A percentile compares a stretch with the other conserved stretches of the same genome.
Conservation (phyloP, 2,329 filamentous ascomycete species). For the Penicillium sp. region DNA sequence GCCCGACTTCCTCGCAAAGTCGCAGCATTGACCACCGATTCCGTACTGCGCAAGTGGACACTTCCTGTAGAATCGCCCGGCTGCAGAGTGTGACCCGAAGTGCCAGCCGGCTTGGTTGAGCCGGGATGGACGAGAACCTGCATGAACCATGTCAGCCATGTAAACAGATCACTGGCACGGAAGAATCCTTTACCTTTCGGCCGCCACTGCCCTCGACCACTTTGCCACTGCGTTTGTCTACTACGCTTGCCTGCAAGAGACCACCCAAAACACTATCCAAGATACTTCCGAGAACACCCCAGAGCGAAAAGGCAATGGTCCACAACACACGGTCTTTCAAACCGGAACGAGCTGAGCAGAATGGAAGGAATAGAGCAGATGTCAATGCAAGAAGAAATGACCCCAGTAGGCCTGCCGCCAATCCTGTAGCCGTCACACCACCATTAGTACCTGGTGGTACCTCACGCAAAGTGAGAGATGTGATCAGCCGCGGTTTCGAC, state of each 20-base stretch:
- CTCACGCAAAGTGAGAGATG: conserved; percentile 64
- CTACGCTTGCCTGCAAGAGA: conserved; percentile 76
- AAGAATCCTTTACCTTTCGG: conserved; percentile 42
- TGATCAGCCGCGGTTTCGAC: conserved; percentile 74
- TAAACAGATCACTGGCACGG: background rate
- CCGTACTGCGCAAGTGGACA: conserved; percentile 24
- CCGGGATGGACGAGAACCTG: conserved; percentile 37
- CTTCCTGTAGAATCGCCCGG: conserved; percentile 16
- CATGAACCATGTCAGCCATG: background rate
- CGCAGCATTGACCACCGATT: conserved; percentile 29
- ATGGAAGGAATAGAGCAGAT: conserved; percentile 62
- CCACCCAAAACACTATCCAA: conserved; percentile 85
- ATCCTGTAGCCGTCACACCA: conserved; percentile 70
- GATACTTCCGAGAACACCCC: conserved; percentile 73
- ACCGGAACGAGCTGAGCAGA: conserved; percentile 48
- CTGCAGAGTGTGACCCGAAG: conserved; percentile 2
- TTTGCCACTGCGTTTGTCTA: conserved; percentile 75
- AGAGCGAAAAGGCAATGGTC: conserved; percentile 55
- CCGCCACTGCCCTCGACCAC: conserved; percentile 84
- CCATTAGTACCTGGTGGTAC: conserved; percentile 93
- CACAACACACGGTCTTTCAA: conserved; percentile 51
- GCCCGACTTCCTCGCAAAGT: conserved; percentile 18
- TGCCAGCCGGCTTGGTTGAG: conserved; percentile 20
- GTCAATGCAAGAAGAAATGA: conserved; percentile 64
- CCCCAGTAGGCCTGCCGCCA: conserved; percentile 67